Base-by-base conservation (phyloP, 352 stramenopile species). In the Phytopythium delawarense region DNA sequence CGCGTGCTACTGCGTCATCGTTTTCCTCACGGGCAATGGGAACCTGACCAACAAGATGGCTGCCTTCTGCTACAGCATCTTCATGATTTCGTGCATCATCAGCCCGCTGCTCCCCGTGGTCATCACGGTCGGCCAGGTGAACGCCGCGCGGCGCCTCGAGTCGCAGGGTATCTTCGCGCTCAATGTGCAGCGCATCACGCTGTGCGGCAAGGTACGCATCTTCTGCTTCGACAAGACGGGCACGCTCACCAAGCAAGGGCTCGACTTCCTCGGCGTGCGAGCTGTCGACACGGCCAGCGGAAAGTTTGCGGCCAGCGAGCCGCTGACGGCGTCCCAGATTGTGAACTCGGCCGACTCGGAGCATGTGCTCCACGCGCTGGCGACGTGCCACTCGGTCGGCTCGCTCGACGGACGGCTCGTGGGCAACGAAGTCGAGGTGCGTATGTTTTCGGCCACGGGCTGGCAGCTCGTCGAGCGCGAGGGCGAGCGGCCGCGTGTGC, bases 151-250 rank as follows among this genome's bases (percentile, higher is more conserved):
- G 34, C 79, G 86, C 7, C 70, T 95, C 13, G 53, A 74, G 42
- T 32, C 64, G 39, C 72, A 74, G 23, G 69, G 73, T 13, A 83
- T 96, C 53, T 75, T 81, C 57, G 88, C 73, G 49, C 73, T 84
- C 15, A 79, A 93, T 61, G 69, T 76, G 2, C 66, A 84, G 61
- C 79, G 75, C 6, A 89, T 96, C 64, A 70, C 87, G 1, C 68
- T 92, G 20, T 76, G 79, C 46, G 86, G 86, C 20, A 93, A 93
- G 64, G 80, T 93, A 2, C 78, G 71, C 35, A 64, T 81, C 18
- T 82, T 79, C 40, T 89, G 80, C 59, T 95, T 95, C 69, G 87
- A 95, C 64, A 95, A 95, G 59, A 95, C 86, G 3, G 86, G 86
- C 2, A 95, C 87, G 37, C 69, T 95, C 20, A 95, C 87, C 28